Evolutionary conservation across 2,329 filamentous ascomycete species (phyloP).

Genomic region (Alternaria gaisen): DNA sequence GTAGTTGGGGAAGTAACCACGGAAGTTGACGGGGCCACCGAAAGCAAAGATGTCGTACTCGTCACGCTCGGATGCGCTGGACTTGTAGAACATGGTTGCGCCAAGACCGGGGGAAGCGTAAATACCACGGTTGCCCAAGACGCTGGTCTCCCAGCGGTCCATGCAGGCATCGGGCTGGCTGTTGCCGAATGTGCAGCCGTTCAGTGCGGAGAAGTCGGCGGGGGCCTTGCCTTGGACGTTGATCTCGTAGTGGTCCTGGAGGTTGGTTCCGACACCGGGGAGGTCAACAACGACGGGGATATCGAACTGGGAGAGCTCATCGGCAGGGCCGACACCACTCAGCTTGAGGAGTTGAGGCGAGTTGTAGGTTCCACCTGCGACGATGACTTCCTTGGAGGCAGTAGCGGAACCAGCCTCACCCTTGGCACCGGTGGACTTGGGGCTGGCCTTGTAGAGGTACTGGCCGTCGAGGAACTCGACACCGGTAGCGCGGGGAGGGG

Average conservation of each 20-base stretch:
- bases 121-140: slow-evolving; percentile 57
- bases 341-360: slow-evolving; percentile 72
- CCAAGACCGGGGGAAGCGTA: slow-evolving; percentile 63
- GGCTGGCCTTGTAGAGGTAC: slow-evolving; percentile 55
- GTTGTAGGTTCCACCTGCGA: slow-evolving; percentile 65
- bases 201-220: slow-evolving; percentile 47
- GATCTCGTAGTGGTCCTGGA: slow-evolving; percentile 68
- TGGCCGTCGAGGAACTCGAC: slow-evolving; percentile 55
- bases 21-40: slow-evolving; percentile 64
- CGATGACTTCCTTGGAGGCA: slow-evolving; percentile 45
- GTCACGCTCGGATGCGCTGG: slow-evolving; percentile 55
- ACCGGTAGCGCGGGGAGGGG: slow-evolving; percentile 60
- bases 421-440: slow-evolving; percentile 40
- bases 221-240: slow-evolving; percentile 57
- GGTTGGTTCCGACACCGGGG: slow-evolving; percentile 70
- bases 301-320: slow-evolving; percentile 61
- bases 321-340: slow-evolving; percentile 67
- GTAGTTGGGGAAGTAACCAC: slow-evolving; percentile 64
- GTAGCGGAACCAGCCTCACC: slow-evolving; percentile 51
- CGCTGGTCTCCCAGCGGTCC: slow-evolving; percentile 53
- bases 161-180: slow-evolving; percentile 58
- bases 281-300: slow-evolving; percentile 66
- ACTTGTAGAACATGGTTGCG: slow-evolving; percentile 57
- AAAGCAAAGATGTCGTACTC: slow-evolving; percentile 65
- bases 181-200: slow-evolving; percentile 54